Evolutionary conservation across 495 filamentous ascomycete genomes (phyloP), one percentile per base, ranked within the genome.

Genomic region (Cudoniella acicularis): DNA sequence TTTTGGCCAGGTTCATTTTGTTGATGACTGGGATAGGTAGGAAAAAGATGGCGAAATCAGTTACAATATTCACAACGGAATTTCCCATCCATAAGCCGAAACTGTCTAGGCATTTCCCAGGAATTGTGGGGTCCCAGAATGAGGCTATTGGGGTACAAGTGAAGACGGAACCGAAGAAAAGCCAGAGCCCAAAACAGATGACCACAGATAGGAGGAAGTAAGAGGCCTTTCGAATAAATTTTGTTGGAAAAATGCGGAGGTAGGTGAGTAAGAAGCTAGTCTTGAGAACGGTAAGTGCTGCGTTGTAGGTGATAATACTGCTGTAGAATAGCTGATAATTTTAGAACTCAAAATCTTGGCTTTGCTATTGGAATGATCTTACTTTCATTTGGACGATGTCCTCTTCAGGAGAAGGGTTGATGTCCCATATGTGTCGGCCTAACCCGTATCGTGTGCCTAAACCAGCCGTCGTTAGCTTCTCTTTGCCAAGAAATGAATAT

Each of bases 241-340:
- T 10, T 3, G n/a, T 23, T 18, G 17, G 62, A 20, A 78, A 63
- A 23, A 77, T 68, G 10, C 75, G 73, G 53, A 72, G 72, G 60
- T 78, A 78, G 23, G 74, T 70, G 3, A 72, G 60, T 27, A 78
- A 66, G 61, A 78, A 73, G 20, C 74, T 68, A 53, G 74, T 40
- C 54, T 78, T 78, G 54, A 67, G 70, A 17, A 72, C 69, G 49
- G 73, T 66, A n/a, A 77, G 62, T 1, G 69, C 71, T 16, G 58
- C 62, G 49, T 73, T 75, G 56, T 78, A 78, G 2, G 75, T 64
- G n/a, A 72, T 67, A 10, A 78, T 77, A 20, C 72, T 76, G 49
- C 70, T 60, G 56, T 75, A 78, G 52, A 76, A 77, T 1, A 64
- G 64, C 72, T 74, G 30, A 36, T 13, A 13, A n/a, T n/a, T n/a